phyloP scores from a whole-genome alignment of 345 rosid species.

The Eucalyptus tenuipes region DNA sequence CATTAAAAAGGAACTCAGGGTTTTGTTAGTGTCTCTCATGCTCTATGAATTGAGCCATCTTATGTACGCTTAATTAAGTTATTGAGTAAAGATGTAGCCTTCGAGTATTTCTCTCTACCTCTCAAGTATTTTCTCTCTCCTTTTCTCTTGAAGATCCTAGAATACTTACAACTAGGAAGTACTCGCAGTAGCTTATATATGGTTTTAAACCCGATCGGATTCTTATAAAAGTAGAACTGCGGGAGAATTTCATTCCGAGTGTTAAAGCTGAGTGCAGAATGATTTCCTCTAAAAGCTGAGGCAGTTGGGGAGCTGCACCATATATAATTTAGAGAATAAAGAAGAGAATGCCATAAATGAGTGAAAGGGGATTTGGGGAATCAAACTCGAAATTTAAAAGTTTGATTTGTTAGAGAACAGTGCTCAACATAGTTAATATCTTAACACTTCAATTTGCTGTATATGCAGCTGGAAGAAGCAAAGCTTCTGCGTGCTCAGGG shows the following conservation, averaged over 20 bases:
- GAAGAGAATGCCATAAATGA: neutral
- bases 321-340: neutral
- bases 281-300: neutral
- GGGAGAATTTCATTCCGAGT: neutral
- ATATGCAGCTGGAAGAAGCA: slow-evolving; percentile 88
- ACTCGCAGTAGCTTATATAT: neutral
- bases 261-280: neutral
- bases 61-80: neutral
- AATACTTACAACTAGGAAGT: neutral
- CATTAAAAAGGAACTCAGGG: neutral
- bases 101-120: neutral
- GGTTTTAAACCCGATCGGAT: neutral
- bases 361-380: neutral
- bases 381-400: neutral
- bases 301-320: neutral
- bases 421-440: neutral
- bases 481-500: slow-evolving; percentile 88
- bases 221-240: neutral
- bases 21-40: neutral
- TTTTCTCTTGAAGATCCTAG: neutral
- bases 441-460: neutral
- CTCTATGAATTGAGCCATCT: neutral
- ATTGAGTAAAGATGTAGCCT: neutral
- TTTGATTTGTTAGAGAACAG: neutral
- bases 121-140: neutral